Conservation (phyloP, 2,329 filamentous ascomycete species). For the Hortaea sp. region DNA sequence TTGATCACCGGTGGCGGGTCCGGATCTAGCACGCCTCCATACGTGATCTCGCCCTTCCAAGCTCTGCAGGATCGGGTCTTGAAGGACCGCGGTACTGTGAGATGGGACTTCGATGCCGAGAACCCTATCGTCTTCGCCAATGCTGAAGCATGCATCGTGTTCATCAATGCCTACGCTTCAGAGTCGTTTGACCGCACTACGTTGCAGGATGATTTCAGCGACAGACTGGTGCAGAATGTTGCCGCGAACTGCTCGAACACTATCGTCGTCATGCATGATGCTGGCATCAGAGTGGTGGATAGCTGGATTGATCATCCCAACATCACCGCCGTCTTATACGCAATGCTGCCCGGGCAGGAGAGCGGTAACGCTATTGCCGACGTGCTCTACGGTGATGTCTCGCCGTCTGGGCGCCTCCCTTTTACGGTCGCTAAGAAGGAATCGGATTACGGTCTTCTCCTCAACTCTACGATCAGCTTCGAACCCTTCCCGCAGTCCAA, state of each 20-base stretch:
- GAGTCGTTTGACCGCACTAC: slow-evolving; percentile 18
- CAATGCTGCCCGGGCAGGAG: slow-evolving; percentile 22
- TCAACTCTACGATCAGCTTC: slow-evolving; percentile 6
- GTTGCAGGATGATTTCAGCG: slow-evolving; percentile 15
- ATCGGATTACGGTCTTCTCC: slow-evolving; percentile 18
- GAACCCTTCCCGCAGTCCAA: slow-evolving; percentile 51
- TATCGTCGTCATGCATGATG: slow-evolving; percentile 38
- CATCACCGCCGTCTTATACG: slow-evolving; percentile 23
- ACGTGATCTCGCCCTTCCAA: not conserved
- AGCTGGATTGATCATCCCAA: slow-evolving; percentile 21
- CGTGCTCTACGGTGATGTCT: slow-evolving; percentile 20
- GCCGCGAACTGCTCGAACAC: slow-evolving; percentile 38
- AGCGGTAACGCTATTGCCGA: slow-evolving; percentile 18
- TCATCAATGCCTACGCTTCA: slow-evolving; percentile 20
- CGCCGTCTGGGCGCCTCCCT: slow-evolving; percentile 18
- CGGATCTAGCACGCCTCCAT: slow-evolving; percentile 59
- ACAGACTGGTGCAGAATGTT: slow-evolving; percentile 19
- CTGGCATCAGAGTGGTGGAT: slow-evolving; percentile 25
- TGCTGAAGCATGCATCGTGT: slow-evolving; percentile 22
- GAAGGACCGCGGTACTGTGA: not conserved
- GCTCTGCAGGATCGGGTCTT: not conserved
- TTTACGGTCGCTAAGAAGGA: slow-evolving; percentile 23
- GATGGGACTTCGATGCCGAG: slow-evolving; percentile 7
- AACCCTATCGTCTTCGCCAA: slow-evolving; percentile 10
- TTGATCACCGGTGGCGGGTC: slow-evolving; percentile 71